Percentiles rank a stretch among this genome's conserved stretches.
These are phyloP conservation scores for Zalerion maritima DNA, from an alignment of 495 filamentous ascomycete species.

Conservation along the genomic window DNA sequence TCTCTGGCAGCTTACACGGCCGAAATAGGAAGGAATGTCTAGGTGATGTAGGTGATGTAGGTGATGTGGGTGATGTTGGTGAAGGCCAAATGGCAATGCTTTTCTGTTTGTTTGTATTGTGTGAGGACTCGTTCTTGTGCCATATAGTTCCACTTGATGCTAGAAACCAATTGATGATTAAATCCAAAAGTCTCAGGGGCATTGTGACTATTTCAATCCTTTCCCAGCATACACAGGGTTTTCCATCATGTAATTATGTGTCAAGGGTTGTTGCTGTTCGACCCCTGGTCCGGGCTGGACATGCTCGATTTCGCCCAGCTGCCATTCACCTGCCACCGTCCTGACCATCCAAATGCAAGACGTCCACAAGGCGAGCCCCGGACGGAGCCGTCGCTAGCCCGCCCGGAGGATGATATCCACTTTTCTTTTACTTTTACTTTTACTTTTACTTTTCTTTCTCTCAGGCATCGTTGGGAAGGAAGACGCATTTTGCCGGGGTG, in stretches of 20 bases:
- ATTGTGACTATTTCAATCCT: conserved; percentile 9
- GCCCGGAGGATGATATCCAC: too few relatives aligned
- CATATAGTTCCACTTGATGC: background rate
- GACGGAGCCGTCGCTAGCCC: too few relatives aligned
- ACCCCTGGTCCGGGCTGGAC: background rate
- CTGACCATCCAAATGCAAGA: too few relatives aligned
- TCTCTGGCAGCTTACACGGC: conserved; percentile 1
- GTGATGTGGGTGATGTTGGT: conserved; percentile 9
- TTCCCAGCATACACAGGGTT: conserved; percentile 14
- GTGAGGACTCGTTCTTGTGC: background rate
- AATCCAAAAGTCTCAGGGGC: conserved; percentile 9
- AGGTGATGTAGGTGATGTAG: conserved; percentile 5
- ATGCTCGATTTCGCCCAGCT: too few relatives aligned
- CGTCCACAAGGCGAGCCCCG: too few relatives aligned
- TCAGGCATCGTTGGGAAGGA: too few relatives aligned
- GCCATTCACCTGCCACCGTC: too few relatives aligned
- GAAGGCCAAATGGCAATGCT: conserved; percentile 9
- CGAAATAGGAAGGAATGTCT: background rate
- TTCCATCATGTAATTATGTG: conserved; percentile 41
- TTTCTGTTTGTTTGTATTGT: conserved; percentile 8
- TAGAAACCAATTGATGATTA: background rate
- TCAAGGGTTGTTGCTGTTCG: conserved; percentile 17
- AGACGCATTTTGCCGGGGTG: too few relatives aligned
- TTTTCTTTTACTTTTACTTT: too few relatives aligned
- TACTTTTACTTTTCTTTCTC: too few relatives aligned